Percentiles rank a stretch among this genome's conserved stretches.
Evolutionary conservation across 768 basidiomycete species (phyloP).

Genomic region (Mycena latifolia): DNA sequence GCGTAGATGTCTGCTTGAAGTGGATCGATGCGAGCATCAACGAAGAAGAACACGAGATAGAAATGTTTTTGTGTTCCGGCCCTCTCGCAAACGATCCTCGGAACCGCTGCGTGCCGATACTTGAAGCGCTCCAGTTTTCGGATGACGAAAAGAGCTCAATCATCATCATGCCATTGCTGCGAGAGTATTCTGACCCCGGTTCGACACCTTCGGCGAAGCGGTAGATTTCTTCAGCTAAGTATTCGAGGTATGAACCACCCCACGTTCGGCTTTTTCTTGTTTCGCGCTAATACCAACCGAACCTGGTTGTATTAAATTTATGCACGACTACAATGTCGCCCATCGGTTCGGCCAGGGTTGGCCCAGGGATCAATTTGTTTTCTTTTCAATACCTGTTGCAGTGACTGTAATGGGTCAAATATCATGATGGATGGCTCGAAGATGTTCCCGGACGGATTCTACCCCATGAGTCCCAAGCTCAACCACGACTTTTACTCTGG

Average conservation of each 20-base stretch:
- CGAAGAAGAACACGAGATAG: conserved; percentile 47
- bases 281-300: background rate
- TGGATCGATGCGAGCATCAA: background rate
- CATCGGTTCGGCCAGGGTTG: conserved; percentile 31
- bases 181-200: conserved; percentile 41
- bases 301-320: background rate
- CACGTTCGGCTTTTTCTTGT: background rate
- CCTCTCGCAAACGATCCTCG: conserved; percentile 33
- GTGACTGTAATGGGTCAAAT: background rate
- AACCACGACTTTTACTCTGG: background rate
- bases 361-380: background rate
- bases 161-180: conserved; percentile 46
- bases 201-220: conserved; percentile 50
- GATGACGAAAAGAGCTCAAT: conserved; percentile 35
- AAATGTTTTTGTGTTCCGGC: conserved; percentile 33
- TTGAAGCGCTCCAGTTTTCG: conserved; percentile 37
- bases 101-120: conserved; percentile 52
- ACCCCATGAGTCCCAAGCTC: background rate
- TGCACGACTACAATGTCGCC: conserved; percentile 39
- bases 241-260: conserved; percentile 41
- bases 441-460: background rate
- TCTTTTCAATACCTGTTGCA: background rate
- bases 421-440: conserved; percentile 1
- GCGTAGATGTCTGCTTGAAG: background rate
- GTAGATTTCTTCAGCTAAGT: conserved; percentile 48